These are phyloP conservation scores for Marasmius tenuissimus DNA, from an alignment of 1,284 basidiomycete genomes.

Conservation along the genomic window DNA sequence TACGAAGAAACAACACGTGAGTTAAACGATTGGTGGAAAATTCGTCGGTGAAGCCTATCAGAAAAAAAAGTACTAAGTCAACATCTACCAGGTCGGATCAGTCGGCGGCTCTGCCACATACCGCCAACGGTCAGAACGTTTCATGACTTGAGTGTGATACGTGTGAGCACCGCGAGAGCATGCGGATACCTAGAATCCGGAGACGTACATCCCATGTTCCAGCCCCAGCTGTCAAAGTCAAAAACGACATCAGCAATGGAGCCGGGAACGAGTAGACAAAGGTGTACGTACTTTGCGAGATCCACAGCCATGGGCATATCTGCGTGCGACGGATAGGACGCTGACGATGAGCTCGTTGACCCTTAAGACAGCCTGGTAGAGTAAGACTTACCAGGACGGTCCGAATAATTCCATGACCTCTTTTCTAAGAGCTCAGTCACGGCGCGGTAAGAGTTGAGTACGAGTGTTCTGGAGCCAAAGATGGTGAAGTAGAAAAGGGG, in stretches of 20 bases:
- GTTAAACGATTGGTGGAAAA: background rate
- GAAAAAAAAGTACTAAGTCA: background rate
- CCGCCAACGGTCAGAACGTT: background rate
- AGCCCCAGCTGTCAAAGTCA: no score
- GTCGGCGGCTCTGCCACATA: background rate
- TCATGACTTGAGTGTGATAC: no score
- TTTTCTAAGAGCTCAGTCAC: background rate
- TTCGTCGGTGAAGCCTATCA: background rate
- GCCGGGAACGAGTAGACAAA: no score
- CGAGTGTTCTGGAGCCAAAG: background rate
- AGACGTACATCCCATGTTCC: no score
- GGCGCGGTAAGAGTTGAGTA: background rate
- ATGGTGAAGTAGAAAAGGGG: background rate
- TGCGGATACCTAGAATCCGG: no score
- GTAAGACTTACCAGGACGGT: background rate
- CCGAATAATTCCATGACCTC: background rate
- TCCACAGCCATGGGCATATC: background rate
- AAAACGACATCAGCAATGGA: no score
- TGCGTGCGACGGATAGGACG: background rate
- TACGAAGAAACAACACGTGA: background rate
- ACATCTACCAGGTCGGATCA: background rate
- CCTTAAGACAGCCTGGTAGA: background rate
- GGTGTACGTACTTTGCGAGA: no score
- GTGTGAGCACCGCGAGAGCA: no score
- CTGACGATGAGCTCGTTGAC: background rate